Base-by-base conservation (phyloP, 1,139 yeast genomes). In the Suhomyces anneliseae region DNA sequence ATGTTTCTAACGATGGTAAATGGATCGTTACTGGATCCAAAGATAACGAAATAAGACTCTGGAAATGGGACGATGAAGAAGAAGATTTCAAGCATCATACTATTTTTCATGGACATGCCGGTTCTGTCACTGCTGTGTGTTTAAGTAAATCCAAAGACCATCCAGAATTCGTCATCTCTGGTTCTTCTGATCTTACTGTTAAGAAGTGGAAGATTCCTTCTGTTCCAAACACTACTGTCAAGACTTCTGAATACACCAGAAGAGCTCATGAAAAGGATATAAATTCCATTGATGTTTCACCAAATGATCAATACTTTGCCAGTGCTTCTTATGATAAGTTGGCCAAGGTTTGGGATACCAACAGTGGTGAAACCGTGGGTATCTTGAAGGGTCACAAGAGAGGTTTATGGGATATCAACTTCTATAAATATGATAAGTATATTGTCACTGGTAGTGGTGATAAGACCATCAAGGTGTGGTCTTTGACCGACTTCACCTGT, bases 181-280 rank as follows among this genome's bases (percentile, higher is more conserved):
- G 95, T 0, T 87, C 97, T 0, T 83, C 82, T 54, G 99, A 93
- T 66, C 76, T 90, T 58, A 93, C 99, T 0, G 79, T 93, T 35
- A 93, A 93, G 64, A 86, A 86, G 66, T 93, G 99, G 99, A 76
- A 75, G 42, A 76, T 89, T 31, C 95, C 90, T 12, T 71, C 70
- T 47, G 60, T 47, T 7, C 47, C 51, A 8, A 62, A 60, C 3
- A 46, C 50, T 0, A 58, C 65, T 3, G 69, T 81, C 9, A 76
- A 70, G 48, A 71, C 78, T 1, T 85, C 97, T 4, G 86, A 83
- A 40, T 93, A 86, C 66, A 93, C 99, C 0, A 81, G 97, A 72
- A 82, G 93, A 60, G 99, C 97, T 0, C 99, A 93, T 65, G 99
- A 93, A 46, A 93, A 93, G 65, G 97, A 93, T 65, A 92, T 93